phyloP scores from a whole-genome alignment of 805 yeast species.

The Cyberlindnera mississippiensis region DNA sequence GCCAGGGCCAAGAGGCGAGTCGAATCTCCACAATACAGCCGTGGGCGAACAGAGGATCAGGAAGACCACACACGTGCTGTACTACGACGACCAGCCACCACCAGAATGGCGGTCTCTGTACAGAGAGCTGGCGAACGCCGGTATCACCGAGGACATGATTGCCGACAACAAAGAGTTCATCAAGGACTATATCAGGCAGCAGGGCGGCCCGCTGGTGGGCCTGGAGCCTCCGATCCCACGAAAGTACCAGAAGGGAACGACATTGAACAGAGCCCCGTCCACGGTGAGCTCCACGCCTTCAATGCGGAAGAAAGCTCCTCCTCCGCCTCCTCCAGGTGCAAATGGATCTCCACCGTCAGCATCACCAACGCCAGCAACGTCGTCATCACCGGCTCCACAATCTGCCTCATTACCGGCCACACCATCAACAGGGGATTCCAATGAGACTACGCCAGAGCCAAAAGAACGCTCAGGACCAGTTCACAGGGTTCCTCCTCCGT shows the following conservation, averaged over 20 bases:
- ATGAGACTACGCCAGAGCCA: constrained; percentile 7
- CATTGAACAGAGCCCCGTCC: constrained; percentile 26
- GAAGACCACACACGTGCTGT: constrained; percentile 54
- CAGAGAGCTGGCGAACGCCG: constrained; percentile 67
- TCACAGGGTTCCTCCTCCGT: constrained; percentile 28
- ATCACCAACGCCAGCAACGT: constrained; percentile 18
- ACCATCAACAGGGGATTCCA: constrained; percentile 5
- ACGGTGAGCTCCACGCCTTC: constrained; percentile 30
- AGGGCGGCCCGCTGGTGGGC: constrained; percentile 79
- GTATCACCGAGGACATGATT: constrained; percentile 84
- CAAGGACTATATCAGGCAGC: constrained; percentile 67
- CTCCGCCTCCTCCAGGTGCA: constrained; percentile 38
- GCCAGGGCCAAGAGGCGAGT: constrained; percentile 30
- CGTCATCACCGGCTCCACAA: constrained; percentile 9
- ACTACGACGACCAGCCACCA: constrained; percentile 78
- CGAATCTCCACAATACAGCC: constrained; percentile 22
- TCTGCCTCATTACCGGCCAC: constrained; percentile 13
- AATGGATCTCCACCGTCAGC: constrained; percentile 7
- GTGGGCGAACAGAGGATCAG: constrained; percentile 50
- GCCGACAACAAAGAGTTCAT: constrained; percentile 82
- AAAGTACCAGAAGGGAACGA: constrained; percentile 38
- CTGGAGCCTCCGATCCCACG: constrained; percentile 83
- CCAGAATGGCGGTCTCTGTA: constrained; percentile 80
- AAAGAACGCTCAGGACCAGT: constrained; percentile 6
- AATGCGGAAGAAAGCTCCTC: constrained; percentile 37